Conservation (phyloP, 2,329 filamentous ascomycete genomes). For the Penicillium sp. region DNA sequence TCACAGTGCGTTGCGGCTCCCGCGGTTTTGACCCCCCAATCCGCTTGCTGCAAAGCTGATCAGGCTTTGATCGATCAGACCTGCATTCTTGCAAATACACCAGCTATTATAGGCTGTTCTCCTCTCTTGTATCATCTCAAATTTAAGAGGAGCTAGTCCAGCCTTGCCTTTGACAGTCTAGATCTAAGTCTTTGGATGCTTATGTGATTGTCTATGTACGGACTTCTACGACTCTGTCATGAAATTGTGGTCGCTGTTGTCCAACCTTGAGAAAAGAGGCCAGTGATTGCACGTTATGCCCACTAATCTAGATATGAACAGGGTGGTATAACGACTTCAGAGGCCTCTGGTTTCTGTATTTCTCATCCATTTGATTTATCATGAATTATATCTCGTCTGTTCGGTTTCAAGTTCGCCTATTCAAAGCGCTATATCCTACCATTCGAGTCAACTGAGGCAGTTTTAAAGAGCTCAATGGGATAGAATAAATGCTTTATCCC, state of each 20-base stretch:
- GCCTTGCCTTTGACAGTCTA: no score
- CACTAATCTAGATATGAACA: no score
- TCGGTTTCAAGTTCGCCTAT: background rate
- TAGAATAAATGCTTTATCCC: background rate
- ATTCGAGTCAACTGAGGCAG: background rate
- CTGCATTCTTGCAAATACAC: background rate
- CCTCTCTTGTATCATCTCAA: background rate
- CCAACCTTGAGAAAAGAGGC: no score
- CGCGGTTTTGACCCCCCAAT: background rate
- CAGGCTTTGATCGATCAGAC: background rate
- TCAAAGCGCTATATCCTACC: background rate
- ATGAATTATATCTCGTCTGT: no score
- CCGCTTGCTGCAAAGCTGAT: background rate
- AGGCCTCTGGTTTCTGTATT: no score
- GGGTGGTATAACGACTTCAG: no score
- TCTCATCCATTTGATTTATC: no score
- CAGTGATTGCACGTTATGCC: no score
- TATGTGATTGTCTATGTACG: no score
- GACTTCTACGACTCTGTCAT: no score
- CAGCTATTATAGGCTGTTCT: background rate
- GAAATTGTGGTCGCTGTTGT: no score
- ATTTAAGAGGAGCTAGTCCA: background rate
- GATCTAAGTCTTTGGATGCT: no score
- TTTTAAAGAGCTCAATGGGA: background rate
- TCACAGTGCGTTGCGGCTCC: background rate